phyloP scores from a whole-genome alignment of 2,329 filamentous ascomycete genomes.

The Juglanconis oblonga region DNA sequence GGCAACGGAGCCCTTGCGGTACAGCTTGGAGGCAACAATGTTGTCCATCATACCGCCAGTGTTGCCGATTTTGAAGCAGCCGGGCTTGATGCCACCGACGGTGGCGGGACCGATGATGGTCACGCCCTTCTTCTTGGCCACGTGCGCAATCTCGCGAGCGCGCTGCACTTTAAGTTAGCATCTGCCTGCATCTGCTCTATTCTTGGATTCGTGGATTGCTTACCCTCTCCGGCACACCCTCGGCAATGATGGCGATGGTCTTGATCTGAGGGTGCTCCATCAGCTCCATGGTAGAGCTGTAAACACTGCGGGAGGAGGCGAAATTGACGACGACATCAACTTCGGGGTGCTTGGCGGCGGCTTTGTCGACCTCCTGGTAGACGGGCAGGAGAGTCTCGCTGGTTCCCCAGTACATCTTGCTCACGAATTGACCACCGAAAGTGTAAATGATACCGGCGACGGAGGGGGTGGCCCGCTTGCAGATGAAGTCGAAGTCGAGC shows the following conservation, averaged over 20 bases:
- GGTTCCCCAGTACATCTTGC: slow-evolving; percentile 99
- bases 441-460: slow-evolving; percentile 99
- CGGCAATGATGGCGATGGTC: slow-evolving; percentile 98
- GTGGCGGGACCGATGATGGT: slow-evolving; percentile 98
- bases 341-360: slow-evolving; percentile 92
- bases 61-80: slow-evolving; percentile 99
- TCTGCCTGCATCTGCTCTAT: slow-evolving; percentile 25
- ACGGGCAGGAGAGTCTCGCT: slow-evolving; percentile 98
- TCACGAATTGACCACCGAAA: slow-evolving; percentile 99
- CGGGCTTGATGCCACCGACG: slow-evolving; percentile 98
- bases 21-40: slow-evolving; percentile 99
- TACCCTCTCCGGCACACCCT: slow-evolving; percentile 97
- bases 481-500: slow-evolving; percentile 99
- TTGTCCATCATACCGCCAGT: slow-evolving; percentile 99
- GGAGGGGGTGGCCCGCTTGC: slow-evolving; percentile 94
- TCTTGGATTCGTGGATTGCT: slow-evolving; percentile 39
- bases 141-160: slow-evolving; percentile 95
- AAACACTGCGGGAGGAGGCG: slow-evolving; percentile 96
- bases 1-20: slow-evolving; percentile 97
- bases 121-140: slow-evolving; percentile 96
- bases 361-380: slow-evolving; percentile 92
- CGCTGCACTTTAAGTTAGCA: slow-evolving; percentile 51
- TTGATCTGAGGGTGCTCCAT: slow-evolving; percentile 97
- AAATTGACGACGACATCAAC: slow-evolving; percentile 99
- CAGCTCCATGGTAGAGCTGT: slow-evolving; percentile 96